Evolutionary conservation across 2,329 filamentous ascomycete genomes (phyloP).

Genomic region (Colletotrichum spinosum): DNA sequence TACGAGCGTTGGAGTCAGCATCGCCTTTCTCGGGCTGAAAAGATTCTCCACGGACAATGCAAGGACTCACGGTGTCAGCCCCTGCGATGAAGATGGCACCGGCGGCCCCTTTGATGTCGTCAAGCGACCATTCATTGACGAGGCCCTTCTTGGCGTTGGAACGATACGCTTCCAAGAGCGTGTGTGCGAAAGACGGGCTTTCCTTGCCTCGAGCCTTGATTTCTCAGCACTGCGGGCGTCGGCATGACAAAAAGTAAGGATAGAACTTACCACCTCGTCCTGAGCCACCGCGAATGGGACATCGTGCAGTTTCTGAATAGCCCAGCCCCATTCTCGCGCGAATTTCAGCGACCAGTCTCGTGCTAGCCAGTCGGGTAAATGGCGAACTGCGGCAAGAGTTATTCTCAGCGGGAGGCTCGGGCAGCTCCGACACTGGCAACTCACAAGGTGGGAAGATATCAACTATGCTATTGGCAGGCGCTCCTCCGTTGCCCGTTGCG

Average conservation of each 20-base stretch:
- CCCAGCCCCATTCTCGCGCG: conserved; percentile 49
- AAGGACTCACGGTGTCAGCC: conserved; percentile 53
- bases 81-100: conserved; percentile 61
- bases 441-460: conserved; percentile 59
- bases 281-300: conserved; percentile 46
- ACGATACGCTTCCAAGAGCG: conserved; percentile 29
- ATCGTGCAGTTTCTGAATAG: conserved; percentile 48
- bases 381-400: conserved; percentile 47
- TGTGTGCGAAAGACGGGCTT: conserved; percentile 33
- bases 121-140: conserved; percentile 41
- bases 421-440: conserved; percentile 29
- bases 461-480: conserved; percentile 53
- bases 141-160: conserved; percentile 28
- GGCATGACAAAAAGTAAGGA: conserved; percentile 19
- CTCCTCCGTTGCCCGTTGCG: conserved; percentile 45
- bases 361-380: conserved; percentile 52
- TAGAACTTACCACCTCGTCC: conserved; percentile 41
- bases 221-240: conserved; percentile 32
- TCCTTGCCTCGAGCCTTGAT: conserved; percentile 34
- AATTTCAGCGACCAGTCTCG: conserved; percentile 48
- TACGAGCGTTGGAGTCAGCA: conserved; percentile 49
- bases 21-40: conserved; percentile 7
- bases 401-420: conserved; percentile 31
- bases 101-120: conserved; percentile 60
- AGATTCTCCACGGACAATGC: background rate